These are phyloP conservation scores for Aspergillus sp. DNA, from an alignment of 2,329 filamentous ascomycete species.

Conservation along the genomic window DNA sequence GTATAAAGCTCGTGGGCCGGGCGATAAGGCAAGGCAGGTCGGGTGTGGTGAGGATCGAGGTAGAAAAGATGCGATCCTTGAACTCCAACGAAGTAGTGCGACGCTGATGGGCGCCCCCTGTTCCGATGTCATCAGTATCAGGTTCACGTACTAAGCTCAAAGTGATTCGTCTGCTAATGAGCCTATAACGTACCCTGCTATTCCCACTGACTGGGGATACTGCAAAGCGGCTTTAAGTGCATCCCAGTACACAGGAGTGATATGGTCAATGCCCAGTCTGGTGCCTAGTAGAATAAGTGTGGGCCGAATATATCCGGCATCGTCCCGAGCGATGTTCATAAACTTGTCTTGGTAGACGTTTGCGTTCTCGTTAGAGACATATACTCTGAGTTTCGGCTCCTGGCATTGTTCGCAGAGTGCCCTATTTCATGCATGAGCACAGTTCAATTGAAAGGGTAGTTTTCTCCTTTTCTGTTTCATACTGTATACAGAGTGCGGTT, in stretches of 20 bases:
- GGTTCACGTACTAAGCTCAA: not conserved
- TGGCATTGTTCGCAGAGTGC: conserved; percentile 63
- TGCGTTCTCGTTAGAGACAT: conserved; percentile 80
- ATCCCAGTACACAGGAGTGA: conserved; percentile 92
- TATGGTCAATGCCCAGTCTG: conserved; percentile 83
- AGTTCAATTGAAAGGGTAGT: not conserved
- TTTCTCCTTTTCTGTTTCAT: conserved; percentile 31
- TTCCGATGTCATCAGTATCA: not conserved
- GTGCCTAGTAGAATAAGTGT: conserved; percentile 86
- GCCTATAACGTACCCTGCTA: conserved; percentile 64
- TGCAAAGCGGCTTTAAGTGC: conserved; percentile 79
- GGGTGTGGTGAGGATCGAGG: conserved; percentile 84
- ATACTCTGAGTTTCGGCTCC: conserved; percentile 64
- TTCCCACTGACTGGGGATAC: conserved; percentile 88
- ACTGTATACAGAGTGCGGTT: conserved; percentile 91
- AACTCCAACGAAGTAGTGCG: conserved; percentile 67
- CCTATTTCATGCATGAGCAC: conserved; percentile 41
- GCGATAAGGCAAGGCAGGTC: conserved; percentile 64
- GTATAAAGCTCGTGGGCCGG: conserved; percentile 47
- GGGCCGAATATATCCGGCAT: conserved; percentile 63
- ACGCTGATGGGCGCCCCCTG: conserved; percentile 86
- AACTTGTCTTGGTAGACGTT: conserved; percentile 92
- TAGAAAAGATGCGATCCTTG: conserved; percentile 83
- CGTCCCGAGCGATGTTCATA: conserved; percentile 64
- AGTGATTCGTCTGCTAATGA: not conserved